phyloP scores from a whole-genome alignment of 2,329 filamentous ascomycete genomes.

The Penicillium sp. region DNA sequence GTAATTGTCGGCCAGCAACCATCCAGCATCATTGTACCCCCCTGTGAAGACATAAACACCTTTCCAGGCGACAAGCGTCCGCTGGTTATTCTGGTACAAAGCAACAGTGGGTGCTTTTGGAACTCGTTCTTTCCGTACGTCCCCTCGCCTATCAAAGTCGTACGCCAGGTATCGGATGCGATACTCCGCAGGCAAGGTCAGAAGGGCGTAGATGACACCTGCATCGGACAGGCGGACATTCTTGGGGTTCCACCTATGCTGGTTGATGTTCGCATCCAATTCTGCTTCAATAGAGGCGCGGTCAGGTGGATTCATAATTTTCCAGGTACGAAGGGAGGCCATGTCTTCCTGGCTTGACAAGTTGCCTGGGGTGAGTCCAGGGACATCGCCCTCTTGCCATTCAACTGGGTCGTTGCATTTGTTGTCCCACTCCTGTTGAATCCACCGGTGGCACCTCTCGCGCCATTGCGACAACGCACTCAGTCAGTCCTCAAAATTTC shows the following conservation, averaged over 20 bases:
- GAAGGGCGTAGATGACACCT: neutral
- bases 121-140: neutral
- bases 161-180: neutral
- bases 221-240: neutral
- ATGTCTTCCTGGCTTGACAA: neutral
- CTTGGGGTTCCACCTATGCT: neutral
- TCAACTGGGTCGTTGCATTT: neutral
- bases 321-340: neutral
- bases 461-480: neutral
- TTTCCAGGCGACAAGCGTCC: neutral
- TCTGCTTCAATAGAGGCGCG: neutral
- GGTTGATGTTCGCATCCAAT: neutral
- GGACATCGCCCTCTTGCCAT: neutral
- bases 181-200: neutral
- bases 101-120: neutral
- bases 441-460: neutral
- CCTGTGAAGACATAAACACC: neutral
- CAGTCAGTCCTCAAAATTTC: neutral
- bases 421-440: neutral
- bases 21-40: neutral
- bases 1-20: neutral
- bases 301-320: neutral
- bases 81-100: neutral
- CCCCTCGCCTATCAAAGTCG: neutral
- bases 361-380: neutral